Base-by-base conservation (phyloP, 768 basidiomycete genomes). In the Boletus huronensis region DNA sequence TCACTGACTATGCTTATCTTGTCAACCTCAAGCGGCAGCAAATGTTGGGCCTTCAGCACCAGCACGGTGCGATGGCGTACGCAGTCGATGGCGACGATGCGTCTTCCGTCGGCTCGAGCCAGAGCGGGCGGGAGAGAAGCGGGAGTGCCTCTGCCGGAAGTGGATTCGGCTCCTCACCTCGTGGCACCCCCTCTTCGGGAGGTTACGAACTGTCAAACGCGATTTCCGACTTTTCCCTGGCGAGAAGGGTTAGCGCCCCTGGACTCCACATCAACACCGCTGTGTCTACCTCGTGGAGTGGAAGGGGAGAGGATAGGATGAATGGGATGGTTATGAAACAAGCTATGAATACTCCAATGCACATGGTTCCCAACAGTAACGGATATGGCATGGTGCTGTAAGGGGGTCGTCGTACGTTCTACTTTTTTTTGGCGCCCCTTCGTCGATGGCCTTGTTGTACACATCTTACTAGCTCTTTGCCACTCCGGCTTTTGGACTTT, bases 321-420 rank as follows among this genome's bases (percentile, higher is more conserved):
- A 70, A 67, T 45, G 64, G 59, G 52, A 68, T 75, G 69, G 59
- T 63, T 39, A 70, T 70, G 66, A 73, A 72, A 54, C 68, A 68
- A 50, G 63, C 64, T 34, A 66, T 74, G 59, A 61, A 64, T 44
- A 59, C 65, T 21, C 68, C 76, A 10, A 75, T 78, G 57, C 73
- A 71, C 44, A 67, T 75, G 31, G 72, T 73, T 45, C 65, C 74
- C 50, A 75, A 71, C 55, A 63, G 58, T 50, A 69, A 68, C 39
- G 74, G 69, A 53, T 77, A 75, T 66, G 67, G 68, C 31, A 62
- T 74, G 54, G 75, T 78, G 71, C 60, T 78, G 59, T 72, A 55
- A 70, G 34, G 34, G 25, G 34, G 41, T 36, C 34, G 29, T 45
- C 48, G 50, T 55, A 16, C 53, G 55, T 59, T 55, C 49, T 32